Evolutionary conservation across 495 filamentous ascomycete species (phyloP).

Genomic region (Tuber umbilicatum): DNA sequence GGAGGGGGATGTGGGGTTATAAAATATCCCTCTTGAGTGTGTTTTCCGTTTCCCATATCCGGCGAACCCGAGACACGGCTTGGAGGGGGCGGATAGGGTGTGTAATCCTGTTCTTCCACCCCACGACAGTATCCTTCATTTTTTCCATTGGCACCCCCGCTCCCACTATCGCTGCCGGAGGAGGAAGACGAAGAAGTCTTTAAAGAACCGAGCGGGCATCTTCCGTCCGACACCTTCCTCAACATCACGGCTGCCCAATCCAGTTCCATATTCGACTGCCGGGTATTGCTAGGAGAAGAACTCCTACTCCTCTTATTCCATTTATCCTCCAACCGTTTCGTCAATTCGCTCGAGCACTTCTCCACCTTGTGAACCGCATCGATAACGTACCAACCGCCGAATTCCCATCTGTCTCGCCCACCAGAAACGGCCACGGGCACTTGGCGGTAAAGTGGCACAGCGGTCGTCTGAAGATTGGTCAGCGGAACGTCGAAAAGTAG

Average conservation of each 20-base stretch:
- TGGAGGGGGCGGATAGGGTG: conserved; percentile 21
- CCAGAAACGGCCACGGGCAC: conserved; percentile 22
- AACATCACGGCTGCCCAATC: conserved; percentile 32
- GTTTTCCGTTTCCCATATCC: not conserved
- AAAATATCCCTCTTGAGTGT: conserved; percentile 23
- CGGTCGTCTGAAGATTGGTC: conserved; percentile 17
- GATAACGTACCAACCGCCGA: conserved; percentile 29
- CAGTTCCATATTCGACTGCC: conserved; percentile 10
- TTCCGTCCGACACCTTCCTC: conserved; percentile 22
- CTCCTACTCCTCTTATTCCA: conserved; percentile 28
- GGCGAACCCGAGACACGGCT: conserved; percentile 23
- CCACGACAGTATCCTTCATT: conserved; percentile 7
- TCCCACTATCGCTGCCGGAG: conserved; percentile 24
- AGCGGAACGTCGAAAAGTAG: conserved; percentile 30
- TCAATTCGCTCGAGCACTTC: conserved; percentile 17
- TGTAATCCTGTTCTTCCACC: conserved; percentile 20
- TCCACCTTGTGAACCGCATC: conserved; percentile 28
- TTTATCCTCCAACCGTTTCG: conserved; percentile 23
- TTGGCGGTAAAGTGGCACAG: conserved; percentile 29
- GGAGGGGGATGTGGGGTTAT: conserved; percentile 30
- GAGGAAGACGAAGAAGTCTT: conserved; percentile 14
- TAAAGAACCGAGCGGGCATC: conserved; percentile 20
- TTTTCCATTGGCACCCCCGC: conserved; percentile 11
- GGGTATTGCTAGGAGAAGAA: not conserved
- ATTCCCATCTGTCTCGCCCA: conserved; percentile 26